Evolutionary conservation across 257 asterid species (phyloP).

Genomic region (Prunella vulgaris): DNA sequence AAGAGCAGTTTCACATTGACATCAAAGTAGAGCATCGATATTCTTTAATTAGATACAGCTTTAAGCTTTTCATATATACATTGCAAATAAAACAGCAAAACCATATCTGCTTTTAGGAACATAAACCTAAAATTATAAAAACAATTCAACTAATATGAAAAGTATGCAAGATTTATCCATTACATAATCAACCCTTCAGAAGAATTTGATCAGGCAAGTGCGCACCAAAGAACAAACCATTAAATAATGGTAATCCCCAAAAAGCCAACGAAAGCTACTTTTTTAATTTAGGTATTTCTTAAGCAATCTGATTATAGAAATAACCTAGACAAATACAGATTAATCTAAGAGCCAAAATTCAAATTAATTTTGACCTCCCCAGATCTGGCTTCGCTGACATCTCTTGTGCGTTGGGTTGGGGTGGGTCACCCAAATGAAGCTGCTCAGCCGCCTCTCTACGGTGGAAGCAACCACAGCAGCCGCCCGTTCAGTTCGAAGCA

Average conservation of each 20-base stretch:
- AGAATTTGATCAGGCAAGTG: background rate
- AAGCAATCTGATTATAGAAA: no score
- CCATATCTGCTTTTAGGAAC: conserved; percentile 15
- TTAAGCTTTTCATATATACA: conserved; percentile 32
- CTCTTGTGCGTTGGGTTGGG: no score
- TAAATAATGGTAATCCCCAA: background rate
- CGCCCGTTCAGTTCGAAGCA: no score
- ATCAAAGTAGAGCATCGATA: conserved; percentile 39
- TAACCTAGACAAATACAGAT: no score
- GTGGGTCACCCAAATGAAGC: no score
- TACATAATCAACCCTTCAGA: conserved; percentile 1
- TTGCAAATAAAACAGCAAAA: conserved; percentile 19
- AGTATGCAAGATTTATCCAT: conserved; percentile 12
- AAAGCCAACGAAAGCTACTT: background rate
- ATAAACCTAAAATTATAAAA: conserved; percentile 13
- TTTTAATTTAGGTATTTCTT: background rate
- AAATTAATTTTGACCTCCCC: no score
- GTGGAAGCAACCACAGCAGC: no score
- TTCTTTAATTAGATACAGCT: conserved; percentile 30
- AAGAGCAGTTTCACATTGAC: conserved; percentile 49
- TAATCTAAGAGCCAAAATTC: no score
- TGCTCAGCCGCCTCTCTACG: no score
- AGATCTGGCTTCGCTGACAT: no score
- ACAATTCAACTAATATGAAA: conserved; percentile 12
- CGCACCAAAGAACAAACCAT: conserved; percentile 18